Evolutionary conservation across 345 rosid species (phyloP), one percentile per base, ranked within the genome.

Genomic region (Geranium rotundifolium): DNA sequence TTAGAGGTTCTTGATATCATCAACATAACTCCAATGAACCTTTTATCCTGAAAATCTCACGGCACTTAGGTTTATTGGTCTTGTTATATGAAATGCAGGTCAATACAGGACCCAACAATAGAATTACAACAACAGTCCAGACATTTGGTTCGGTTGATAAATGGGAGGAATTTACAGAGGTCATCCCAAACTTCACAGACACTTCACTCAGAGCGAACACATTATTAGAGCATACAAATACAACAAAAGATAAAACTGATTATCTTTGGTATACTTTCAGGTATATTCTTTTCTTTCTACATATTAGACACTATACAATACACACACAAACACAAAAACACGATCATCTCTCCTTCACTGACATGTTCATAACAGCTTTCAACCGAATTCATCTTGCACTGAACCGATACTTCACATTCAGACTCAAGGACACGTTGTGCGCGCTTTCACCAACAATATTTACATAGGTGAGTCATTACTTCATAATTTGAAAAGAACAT

Each of bases 241-340:
- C 79, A 62, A 92, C 96, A 0, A 83, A 92, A 59, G 96, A 89
- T 68, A 71, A 67, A 65, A 76, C 88, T 27, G 98, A 92, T 71
- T 89, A 89, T 67, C 95, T 92, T 61, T 92, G 98, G 96, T 92
- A 85, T 60, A 78, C 92, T 9, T 65, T 71, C 72, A 87, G 92
- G 98, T 89, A 73, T 23, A 17, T 10, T 54, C 46, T 29, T 23
- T 62, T n/a, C n/a, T n/a, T n/a, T n/a, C n/a, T n/a, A n/a, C n/a
- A n/a, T n/a, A n/a, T n/a, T n/a, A n/a, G n/a, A n/a, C n/a, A n/a
- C n/a, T n/a, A n/a, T n/a, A n/a, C n/a, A n/a, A n/a, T n/a, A n/a
- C n/a, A n/a, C n/a, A n/a, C n/a, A n/a, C n/a, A n/a, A n/a, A n/a
- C n/a, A n/a, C 37, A 31, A 54, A 58, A 15, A 1, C 46, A 14